These are phyloP conservation scores for Pythium rhizo-oryzae DNA, from an alignment of 352 stramenopile genomes.

Conservation along the genomic window DNA sequence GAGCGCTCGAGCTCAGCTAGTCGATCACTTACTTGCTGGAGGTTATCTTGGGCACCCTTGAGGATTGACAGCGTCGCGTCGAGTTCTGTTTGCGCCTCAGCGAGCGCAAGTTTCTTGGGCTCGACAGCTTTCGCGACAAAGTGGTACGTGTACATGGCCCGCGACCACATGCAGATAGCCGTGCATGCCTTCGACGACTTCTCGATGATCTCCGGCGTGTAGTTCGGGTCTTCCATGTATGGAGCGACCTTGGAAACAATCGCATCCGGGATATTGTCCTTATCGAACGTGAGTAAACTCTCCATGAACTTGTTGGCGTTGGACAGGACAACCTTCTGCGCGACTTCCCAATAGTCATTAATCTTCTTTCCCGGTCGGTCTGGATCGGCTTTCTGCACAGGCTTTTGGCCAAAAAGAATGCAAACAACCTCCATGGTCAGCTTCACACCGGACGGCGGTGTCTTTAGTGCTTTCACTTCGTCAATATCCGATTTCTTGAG, in stretches of 20 bases:
- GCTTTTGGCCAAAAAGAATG: slow-evolving; percentile 91
- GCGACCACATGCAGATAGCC: slow-evolving; percentile 91
- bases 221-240: slow-evolving; percentile 91
- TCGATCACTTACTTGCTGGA: slow-evolving; percentile 87
- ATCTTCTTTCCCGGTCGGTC: slow-evolving; percentile 92
- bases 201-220: slow-evolving; percentile 90
- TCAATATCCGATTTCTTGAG: slow-evolving; percentile 93
- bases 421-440: slow-evolving; percentile 93
- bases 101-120: slow-evolving; percentile 69
- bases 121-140: slow-evolving; percentile 83
- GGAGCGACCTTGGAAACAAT: slow-evolving; percentile 82
- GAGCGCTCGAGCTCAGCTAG: slow-evolving; percentile 84
- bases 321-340: slow-evolving; percentile 88
- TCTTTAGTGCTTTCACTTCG: slow-evolving; percentile 93
- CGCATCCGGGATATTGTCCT: slow-evolving; percentile 92
- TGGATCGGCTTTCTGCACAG: slow-evolving; percentile 85
- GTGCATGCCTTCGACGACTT: slow-evolving; percentile 92
- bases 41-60: slow-evolving; percentile 53
- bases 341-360: slow-evolving; percentile 91
- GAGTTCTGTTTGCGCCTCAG: slow-evolving; percentile 58
- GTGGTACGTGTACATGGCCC: slow-evolving; percentile 87
- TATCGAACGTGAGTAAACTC: slow-evolving; percentile 91
- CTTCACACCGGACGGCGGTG: slow-evolving; percentile 88
- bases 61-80: slow-evolving; percentile 54
- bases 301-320: slow-evolving; percentile 94